These are phyloP conservation scores for Ustilago bromivora DNA, from an alignment of 1,284 basidiomycete species.

Conservation along the genomic window DNA sequence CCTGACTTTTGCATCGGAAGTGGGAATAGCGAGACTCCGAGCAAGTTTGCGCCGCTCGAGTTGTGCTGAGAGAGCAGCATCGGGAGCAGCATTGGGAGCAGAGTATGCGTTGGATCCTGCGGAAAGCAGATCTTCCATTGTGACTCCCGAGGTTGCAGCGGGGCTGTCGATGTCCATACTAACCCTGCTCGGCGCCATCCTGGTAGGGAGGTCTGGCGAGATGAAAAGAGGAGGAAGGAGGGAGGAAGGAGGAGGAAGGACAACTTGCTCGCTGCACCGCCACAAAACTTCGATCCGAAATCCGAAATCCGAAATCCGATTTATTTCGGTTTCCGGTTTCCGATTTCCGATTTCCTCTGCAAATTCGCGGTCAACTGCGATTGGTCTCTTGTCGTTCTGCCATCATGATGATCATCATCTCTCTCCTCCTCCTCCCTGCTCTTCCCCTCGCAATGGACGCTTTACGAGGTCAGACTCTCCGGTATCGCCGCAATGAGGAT, in stretches of 20 bases:
- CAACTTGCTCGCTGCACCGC: too few species aligned
- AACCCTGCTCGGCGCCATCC: slow-evolving; percentile 10
- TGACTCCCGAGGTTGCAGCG: slow-evolving; percentile 28
- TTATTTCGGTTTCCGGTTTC: too few species aligned
- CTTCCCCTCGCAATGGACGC: slow-evolving; percentile 19
- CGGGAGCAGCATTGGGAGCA: slow-evolving; percentile 26
- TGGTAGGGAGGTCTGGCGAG: not conserved
- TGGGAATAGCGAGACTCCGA: slow-evolving; percentile 92
- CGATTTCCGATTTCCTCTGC: too few species aligned
- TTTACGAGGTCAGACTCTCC: slow-evolving; percentile 32
- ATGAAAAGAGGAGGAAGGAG: too few species aligned
- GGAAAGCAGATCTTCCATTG: slow-evolving; percentile 43
- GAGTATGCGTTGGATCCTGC: slow-evolving; percentile 30
- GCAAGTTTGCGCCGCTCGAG: slow-evolving; percentile 78
- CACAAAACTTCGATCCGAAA: too few species aligned
- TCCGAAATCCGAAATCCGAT: too few species aligned
- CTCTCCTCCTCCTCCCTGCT: not conserved
- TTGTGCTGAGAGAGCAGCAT: slow-evolving; percentile 55
- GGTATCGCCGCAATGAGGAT: slow-evolving; percentile 29
- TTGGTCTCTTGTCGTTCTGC: not conserved
- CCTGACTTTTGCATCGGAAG: slow-evolving; percentile 92
- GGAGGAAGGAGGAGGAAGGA: too few species aligned
- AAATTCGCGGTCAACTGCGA: too few species aligned
- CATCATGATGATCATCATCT: not conserved
- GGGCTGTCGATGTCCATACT: slow-evolving; percentile 28